phyloP scores from a whole-genome alignment of 805 yeast species.

The Saturnispora quitensis region DNA sequence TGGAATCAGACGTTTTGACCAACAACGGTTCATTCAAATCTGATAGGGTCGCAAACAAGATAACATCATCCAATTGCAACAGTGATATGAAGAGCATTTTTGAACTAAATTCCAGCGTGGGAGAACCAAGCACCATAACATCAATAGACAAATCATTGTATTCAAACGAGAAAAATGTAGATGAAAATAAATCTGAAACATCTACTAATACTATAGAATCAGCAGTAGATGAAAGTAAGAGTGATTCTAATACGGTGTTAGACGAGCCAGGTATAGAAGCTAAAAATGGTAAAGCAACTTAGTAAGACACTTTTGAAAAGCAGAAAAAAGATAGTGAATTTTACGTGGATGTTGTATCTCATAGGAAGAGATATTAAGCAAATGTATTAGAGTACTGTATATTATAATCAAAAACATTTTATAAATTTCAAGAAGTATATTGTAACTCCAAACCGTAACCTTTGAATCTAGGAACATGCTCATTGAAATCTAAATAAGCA shows the following conservation, averaged over 20 bases:
- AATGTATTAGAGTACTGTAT: neutral
- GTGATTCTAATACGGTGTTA: neutral
- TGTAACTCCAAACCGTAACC: conserved; percentile 55
- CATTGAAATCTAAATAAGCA: conserved; percentile 38
- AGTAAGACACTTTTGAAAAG: neutral
- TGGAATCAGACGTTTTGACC: neutral
- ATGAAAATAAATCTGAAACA: neutral
- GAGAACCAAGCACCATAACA: too few relatives aligned
- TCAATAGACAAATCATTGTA: neutral
- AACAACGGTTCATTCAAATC: neutral
- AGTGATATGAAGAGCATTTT: too few relatives aligned
- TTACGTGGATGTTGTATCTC: too few relatives aligned
- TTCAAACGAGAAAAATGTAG: neutral
- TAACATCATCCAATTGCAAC: neutral
- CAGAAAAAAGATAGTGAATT: neutral
- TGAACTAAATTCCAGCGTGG: too few relatives aligned
- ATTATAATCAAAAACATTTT: neutral
- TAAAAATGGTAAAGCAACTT: neutral
- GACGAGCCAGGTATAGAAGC: neutral
- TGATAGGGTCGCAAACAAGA: neutral
- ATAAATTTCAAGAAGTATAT: conserved; percentile 40
- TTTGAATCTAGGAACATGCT: conserved; percentile 37
- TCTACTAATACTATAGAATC: neutral
- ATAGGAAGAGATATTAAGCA: neutral
- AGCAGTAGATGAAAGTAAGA: neutral